Conservation (phyloP, 345 rosid genomes). For the Hevea brasiliensis region DNA sequence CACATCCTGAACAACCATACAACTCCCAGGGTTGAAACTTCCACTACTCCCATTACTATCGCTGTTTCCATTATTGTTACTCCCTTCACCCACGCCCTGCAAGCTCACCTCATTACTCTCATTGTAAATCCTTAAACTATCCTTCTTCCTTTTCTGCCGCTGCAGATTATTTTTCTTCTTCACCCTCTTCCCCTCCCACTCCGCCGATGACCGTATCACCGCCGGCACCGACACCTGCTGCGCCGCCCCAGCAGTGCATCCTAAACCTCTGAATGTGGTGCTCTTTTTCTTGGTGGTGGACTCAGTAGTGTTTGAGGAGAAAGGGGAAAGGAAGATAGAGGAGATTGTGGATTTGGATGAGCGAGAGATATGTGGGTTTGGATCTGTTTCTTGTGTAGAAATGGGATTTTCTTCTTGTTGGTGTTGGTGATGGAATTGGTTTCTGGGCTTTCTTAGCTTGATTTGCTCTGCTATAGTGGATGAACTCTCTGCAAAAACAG, state of each 20-base stretch:
- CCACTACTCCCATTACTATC: conserved; percentile 2
- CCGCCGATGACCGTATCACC: conserved; percentile 77
- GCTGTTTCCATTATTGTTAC: conserved; percentile 4
- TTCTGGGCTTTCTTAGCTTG: conserved; percentile 52
- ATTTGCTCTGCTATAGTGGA: conserved; percentile 50
- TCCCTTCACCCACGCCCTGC: neutral
- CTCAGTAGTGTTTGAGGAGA: conserved; percentile 21
- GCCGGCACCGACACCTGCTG: conserved; percentile 84
- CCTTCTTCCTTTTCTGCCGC: conserved; percentile 39
- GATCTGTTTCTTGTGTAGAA: conserved; percentile 36
- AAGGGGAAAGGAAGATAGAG: conserved; percentile 46
- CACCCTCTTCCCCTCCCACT: conserved; percentile 62
- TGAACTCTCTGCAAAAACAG: conserved; percentile 45
- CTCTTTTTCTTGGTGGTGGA: conserved; percentile 47
- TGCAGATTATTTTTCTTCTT: conserved; percentile 42
- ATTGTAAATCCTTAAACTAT: conserved; percentile 25
- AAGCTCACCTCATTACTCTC: conserved; percentile 11
- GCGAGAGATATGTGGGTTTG: conserved; percentile 39
- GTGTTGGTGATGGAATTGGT: conserved; percentile 26
- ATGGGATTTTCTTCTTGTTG: conserved; percentile 5
- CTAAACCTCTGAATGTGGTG: conserved; percentile 57
- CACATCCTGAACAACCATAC: conserved; percentile 66
- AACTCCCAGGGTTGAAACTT: conserved; percentile 27
- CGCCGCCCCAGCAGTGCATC: conserved; percentile 74
- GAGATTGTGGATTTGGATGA: conserved; percentile 47